phyloP scores from a whole-genome alignment of 2,329 filamentous ascomycete genomes.

The Hypoxylon rubiginosum region DNA sequence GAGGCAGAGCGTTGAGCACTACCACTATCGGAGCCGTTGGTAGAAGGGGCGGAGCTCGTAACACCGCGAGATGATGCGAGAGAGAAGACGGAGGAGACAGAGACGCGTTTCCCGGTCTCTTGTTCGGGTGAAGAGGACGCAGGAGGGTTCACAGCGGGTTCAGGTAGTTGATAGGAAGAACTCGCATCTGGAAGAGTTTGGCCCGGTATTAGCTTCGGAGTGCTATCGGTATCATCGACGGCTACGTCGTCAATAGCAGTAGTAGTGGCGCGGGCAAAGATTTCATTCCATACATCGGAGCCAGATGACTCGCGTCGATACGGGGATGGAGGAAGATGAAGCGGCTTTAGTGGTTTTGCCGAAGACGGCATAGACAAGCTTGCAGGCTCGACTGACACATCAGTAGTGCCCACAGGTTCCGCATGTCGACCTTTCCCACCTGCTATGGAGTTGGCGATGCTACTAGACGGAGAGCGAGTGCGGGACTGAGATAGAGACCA shows the following conservation, averaged over 20 bases:
- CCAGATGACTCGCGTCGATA: slow-evolving; percentile 59
- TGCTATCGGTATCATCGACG: slow-evolving; percentile 63
- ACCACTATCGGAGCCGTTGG: slow-evolving; percentile 65
- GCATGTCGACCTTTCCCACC: slow-evolving; percentile 70
- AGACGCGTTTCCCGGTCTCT: slow-evolving; percentile 71
- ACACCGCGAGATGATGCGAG: slow-evolving; percentile 71
- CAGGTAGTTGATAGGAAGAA: slow-evolving; percentile 58
- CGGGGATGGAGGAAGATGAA: slow-evolving; percentile 58
- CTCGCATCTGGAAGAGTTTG: slow-evolving; percentile 45
- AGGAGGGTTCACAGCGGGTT: slow-evolving; percentile 61
- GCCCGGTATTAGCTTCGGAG: slow-evolving; percentile 59
- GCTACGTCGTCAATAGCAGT: slow-evolving; percentile 55
- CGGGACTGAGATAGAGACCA: slow-evolving; percentile 52
- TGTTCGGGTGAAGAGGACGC: slow-evolving; percentile 63
- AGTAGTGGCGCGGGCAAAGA: slow-evolving; percentile 45
- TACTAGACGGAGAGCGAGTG: slow-evolving; percentile 59
- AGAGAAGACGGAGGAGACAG: slow-evolving; percentile 80
- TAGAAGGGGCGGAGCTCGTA: slow-evolving; percentile 65
- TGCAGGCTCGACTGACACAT: slow-evolving; percentile 69
- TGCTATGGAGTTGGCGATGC: slow-evolving; percentile 51
- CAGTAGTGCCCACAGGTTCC: slow-evolving; percentile 69
- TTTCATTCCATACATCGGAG: slow-evolving; percentile 59
- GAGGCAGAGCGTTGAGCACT: slow-evolving; percentile 59
- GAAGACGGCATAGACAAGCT: slow-evolving; percentile 75
- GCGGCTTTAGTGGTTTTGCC: slow-evolving; percentile 56